Base-by-base conservation (phyloP, 2,329 filamentous ascomycete genomes). In the Cladophialophora exuberans region DNA sequence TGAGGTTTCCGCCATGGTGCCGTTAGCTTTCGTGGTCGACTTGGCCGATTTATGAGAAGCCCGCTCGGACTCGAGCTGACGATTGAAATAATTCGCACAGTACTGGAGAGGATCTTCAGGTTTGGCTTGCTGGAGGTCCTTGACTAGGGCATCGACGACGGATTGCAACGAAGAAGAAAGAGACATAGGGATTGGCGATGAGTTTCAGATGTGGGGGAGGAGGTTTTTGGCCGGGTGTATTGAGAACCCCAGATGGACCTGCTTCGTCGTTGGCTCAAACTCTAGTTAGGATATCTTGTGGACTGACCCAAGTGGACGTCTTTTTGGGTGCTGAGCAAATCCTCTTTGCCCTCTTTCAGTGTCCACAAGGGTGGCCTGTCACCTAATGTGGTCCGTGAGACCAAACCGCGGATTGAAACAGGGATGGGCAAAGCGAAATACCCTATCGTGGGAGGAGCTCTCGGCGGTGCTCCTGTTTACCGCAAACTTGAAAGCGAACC, bases 31-130 rank as follows among this genome's bases (percentile, higher is more conserved):
- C 65, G 61, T 71, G 69, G 73, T 74, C 17, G 35, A 76, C 72
- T 67, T 75, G 73, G 69, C 76, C 72, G 62, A 54, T 55, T 70
- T 81, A 49, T 39, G 22, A 69, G 81, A 76, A 65, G 78, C 74
- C 67, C 83, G 83, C 76, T 88, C 83, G 67, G 79, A 79, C 70
- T 85, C 82, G 66, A 89, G 82, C 67, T 83, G 83, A 69, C 77
- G 78, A 64, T 78, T 75, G 73, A 87, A 88, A 76, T 83, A 83
- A 72, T 87, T 84, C 72, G 83, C 81, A 75, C 84, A 87, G 77
- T 85, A 86, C 71, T 89, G 85, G 64, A 87, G 78, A 68, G 85
- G 78, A 75, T 89, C 85, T 70, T 76, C 65, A 47, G 85, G 83
- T 60, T 82, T 76, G 64, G 79, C 71, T 67, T 80, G 79, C 63